A percentile compares a stretch with the other conserved stretches of the same genome.
Evolutionary conservation across 2,329 filamentous ascomycete species (phyloP).

Genomic region (Exophiala lecanii-corni): DNA sequence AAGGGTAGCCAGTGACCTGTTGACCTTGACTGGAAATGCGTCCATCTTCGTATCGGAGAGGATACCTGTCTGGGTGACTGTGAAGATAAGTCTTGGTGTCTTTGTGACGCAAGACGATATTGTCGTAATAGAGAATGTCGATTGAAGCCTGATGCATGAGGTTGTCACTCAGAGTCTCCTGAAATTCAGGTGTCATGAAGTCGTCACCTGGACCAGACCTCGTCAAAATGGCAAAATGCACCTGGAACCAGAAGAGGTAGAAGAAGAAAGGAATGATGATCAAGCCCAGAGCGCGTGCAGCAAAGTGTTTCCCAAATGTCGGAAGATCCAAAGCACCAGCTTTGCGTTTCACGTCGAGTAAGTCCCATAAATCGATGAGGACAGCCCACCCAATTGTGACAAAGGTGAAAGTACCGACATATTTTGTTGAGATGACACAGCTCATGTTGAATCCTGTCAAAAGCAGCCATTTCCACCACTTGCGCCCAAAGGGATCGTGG

Average conservation of each 20-base stretch:
- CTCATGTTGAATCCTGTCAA: constrained; percentile 90
- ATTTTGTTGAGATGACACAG: constrained; percentile 98
- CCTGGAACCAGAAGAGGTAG: constrained; percentile 99
- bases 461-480: constrained; percentile 99
- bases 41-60: constrained; percentile 92
- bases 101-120: constrained; percentile 85
- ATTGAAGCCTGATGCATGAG: constrained; percentile 82
- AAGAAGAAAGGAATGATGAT: constrained; percentile 92
- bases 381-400: constrained; percentile 94
- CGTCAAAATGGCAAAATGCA: constrained; percentile 87
- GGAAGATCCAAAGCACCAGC: constrained; percentile 74
- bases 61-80: constrained; percentile 84
- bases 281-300: constrained; percentile 76
- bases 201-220: constrained; percentile 92
- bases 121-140: constrained; percentile 84
- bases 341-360: constrained; percentile 81
- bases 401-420: constrained; percentile 94
- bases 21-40: constrained; percentile 96
- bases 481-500: constrained; percentile 81
- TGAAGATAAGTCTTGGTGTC: constrained; percentile 96
- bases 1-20: constrained; percentile 96
- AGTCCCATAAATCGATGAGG: constrained; percentile 88
- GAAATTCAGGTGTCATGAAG: constrained; percentile 98
- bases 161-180: constrained; percentile 95
- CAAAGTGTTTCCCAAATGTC: constrained; percentile 84